Conservation (phyloP, 2,329 filamentous ascomycete genomes). For the Diaporthe caulivora region DNA sequence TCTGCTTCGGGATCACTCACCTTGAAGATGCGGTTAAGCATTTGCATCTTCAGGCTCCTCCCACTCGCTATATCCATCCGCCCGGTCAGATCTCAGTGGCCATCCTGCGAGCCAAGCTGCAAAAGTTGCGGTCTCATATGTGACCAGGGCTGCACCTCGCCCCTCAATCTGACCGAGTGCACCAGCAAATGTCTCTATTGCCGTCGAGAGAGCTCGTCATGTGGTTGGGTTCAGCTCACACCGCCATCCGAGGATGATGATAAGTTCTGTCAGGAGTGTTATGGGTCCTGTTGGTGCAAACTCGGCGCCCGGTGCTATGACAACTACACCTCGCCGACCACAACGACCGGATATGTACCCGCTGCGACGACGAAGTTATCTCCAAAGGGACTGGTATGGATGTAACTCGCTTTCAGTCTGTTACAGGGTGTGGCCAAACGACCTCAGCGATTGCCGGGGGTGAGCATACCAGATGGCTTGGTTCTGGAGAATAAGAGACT, state of each 20-base stretch:
- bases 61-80: neutral
- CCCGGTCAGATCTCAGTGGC: neutral
- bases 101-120: neutral
- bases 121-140: neutral
- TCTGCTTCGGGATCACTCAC: no score
- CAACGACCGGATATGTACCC: neutral
- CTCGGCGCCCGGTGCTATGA: neutral
- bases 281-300: neutral
- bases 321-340: neutral
- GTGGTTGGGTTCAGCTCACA: neutral
- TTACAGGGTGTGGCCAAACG: no score
- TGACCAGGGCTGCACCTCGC: neutral
- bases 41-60: neutral
- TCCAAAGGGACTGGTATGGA: neutral
- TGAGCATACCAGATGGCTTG: no score
- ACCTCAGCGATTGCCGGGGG: no score
- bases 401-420: neutral
- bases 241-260: neutral
- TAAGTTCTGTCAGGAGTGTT: neutral
- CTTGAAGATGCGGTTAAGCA: no score
- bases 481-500: no score
- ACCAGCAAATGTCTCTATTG: conserved; percentile 4
- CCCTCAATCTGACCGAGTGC: neutral
- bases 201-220: neutral
- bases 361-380: neutral